Evolutionary conservation across 2,329 filamentous ascomycete species (phyloP), one percentile per base, ranked within the genome.

Genomic region (Fusarium ramigenum): DNA sequence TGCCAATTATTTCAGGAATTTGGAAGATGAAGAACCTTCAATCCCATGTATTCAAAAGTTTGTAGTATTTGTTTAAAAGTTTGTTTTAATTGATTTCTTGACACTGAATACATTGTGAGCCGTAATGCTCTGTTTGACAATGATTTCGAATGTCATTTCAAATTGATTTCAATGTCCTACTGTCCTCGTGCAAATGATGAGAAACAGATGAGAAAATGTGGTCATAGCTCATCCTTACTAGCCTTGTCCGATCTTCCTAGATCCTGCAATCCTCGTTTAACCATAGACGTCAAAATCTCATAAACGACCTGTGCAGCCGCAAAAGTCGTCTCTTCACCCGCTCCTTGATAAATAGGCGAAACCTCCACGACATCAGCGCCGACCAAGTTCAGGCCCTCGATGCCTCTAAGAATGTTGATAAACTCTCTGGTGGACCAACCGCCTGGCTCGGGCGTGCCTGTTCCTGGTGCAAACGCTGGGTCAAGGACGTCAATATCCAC

Each of bases 381-480:
- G 3, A 97, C 93, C 7, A 97, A 83, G 79, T 97, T 97, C 79
- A 97, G 81, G 0, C 86, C 89, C 83, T 97, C 95, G 37, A 97
- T 88, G 0, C 93, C 94, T 37, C 94, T 86, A 79, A 97, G 82
- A 60, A 97, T 94, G 11, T 92, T 87, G 70, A 97, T 96, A 74
- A 97, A 85, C 84, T 97, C 95, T 50, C 95, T 86, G 21, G 93
- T 97, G 6, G 93, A 96, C 95, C 95, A 97, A 37, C 95, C 95
- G 60, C 95, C 95, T 0, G 94, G 93, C 84, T 97, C 95, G 0
- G 95, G 95, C 0, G 95, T 97, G 2, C 95, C 95, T 0, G 94
- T 97, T 4, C 92, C 93, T 0, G 94, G 93, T 3, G 83, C 83
- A 56, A 84, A 83, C 4, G 82, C 83, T 0, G 95, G 94, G 79